phyloP scores from a whole-genome alignment of 768 basidiomycete genomes.

The Podaxis rugospora region DNA sequence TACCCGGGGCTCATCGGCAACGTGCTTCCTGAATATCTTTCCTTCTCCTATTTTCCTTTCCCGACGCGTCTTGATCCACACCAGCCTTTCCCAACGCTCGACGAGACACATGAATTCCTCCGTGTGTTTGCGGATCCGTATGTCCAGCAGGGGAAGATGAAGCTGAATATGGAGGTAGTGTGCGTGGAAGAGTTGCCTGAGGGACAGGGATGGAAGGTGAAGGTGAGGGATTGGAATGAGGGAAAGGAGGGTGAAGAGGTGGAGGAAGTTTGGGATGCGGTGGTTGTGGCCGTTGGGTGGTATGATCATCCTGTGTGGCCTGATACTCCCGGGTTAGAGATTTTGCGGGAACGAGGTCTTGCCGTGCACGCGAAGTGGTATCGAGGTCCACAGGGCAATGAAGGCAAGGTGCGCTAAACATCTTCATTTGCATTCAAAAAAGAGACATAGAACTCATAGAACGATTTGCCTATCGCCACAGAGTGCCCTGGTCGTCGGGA shows the following conservation, averaged over 20 bases:
- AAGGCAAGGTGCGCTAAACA: constrained; percentile 27
- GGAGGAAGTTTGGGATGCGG: constrained; percentile 44
- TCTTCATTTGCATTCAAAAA: neutral
- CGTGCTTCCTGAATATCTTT: constrained; percentile 41
- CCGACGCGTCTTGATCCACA: constrained; percentile 23
- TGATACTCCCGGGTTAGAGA: constrained; percentile 35
- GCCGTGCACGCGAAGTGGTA: constrained; percentile 40
- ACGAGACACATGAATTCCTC: constrained; percentile 34
- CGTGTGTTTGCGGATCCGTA: constrained; percentile 30
- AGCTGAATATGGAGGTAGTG: constrained; percentile 36
- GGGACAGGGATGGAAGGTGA: constrained; percentile 34
- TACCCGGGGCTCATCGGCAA: constrained; percentile 48
- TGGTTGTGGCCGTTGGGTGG: constrained; percentile 43
- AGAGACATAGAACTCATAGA: neutral
- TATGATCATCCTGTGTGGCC: constrained; percentile 45
- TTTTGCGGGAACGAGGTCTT: constrained; percentile 26
- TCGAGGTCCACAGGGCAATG: constrained; percentile 33
- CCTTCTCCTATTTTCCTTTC: constrained; percentile 33
- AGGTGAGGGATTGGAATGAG: constrained; percentile 30
- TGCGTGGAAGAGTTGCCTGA: constrained; percentile 30
- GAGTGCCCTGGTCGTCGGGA: constrained; percentile 44
- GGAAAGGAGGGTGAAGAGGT: constrained; percentile 17
- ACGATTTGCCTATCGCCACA: constrained; percentile 13
- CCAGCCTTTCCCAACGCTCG: constrained; percentile 37
- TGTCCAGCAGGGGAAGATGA: constrained; percentile 27